A percentile compares a stretch with the other conserved stretches of the same genome.
Conservation (phyloP, 352 stramenopile species). For the Phytophthora pisi region DNA sequence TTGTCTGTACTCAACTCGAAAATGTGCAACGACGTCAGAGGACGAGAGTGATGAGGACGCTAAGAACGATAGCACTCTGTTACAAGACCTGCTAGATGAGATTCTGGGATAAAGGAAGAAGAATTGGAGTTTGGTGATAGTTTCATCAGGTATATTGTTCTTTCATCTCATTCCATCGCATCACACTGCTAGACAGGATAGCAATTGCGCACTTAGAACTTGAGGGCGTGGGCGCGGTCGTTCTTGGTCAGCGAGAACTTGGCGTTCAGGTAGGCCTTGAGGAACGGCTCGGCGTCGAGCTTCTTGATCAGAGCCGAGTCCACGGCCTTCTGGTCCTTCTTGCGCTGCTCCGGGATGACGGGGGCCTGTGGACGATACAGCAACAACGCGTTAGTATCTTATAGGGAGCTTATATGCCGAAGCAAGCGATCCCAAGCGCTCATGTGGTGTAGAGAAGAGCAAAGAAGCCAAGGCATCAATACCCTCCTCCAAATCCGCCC, state of each 20-base stretch:
- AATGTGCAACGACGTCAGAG: slow-evolving; percentile 8
- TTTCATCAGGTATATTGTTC: slow-evolving; percentile 74
- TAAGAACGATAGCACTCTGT: slow-evolving; percentile 47
- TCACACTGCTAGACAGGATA: slow-evolving; percentile 28
- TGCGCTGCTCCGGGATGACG: slow-evolving; percentile 96
- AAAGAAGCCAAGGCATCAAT: slow-evolving; percentile 2
- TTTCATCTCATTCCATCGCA: slow-evolving; percentile 34
- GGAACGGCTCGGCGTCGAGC: slow-evolving; percentile 89
- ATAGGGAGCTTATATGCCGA: slow-evolving; percentile 87
- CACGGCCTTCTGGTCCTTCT: slow-evolving; percentile 99
- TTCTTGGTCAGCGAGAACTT: slow-evolving; percentile 98
- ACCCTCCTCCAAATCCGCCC: slow-evolving; percentile 10
- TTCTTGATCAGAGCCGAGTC: slow-evolving; percentile 93
- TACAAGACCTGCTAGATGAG: slow-evolving; percentile 81
- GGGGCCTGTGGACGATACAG: slow-evolving; percentile 55
- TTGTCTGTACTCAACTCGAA: slow-evolving; percentile 38
- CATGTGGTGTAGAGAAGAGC: slow-evolving; percentile 38
- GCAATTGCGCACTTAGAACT: slow-evolving; percentile 94
- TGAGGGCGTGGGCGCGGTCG: slow-evolving; percentile 98
- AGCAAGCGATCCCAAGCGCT: slow-evolving; percentile 92
- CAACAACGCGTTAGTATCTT: slow-evolving; percentile 33
- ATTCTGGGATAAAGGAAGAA: slow-evolving; percentile 40
- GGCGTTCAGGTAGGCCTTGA: slow-evolving; percentile 98
- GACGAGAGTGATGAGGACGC: slow-evolving; percentile 37
- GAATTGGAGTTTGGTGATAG: slow-evolving; percentile 35